phyloP scores from a whole-genome alignment of 495 filamentous ascomycete species.

The Aspergillus carlsbadensis region DNA sequence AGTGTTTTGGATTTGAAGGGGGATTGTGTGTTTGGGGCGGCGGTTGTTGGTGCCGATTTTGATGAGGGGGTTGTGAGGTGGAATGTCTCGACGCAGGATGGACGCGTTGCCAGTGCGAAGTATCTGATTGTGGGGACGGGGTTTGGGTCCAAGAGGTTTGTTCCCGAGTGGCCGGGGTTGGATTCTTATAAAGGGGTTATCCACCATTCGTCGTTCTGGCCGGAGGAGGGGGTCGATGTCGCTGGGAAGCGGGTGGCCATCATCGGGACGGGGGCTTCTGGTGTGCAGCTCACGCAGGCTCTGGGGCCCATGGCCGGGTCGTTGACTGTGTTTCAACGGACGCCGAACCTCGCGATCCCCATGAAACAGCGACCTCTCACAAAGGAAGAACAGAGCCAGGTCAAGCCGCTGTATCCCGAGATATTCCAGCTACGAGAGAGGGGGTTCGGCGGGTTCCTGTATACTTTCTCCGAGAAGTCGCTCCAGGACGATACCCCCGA shows the following conservation, averaged over 20 bases:
- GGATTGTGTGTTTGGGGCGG: constrained; percentile 49
- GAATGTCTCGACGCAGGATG: constrained; percentile 48
- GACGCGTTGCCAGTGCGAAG: constrained; percentile 39
- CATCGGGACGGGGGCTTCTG: constrained; percentile 27
- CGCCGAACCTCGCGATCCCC: constrained; percentile 41
- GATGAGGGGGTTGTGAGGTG: constrained; percentile 39
- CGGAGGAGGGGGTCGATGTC: constrained; percentile 17
- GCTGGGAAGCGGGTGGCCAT: constrained; percentile 24
- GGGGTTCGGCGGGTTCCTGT: constrained; percentile 47
- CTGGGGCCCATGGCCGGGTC: constrained; percentile 20
- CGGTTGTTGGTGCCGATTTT: constrained; percentile 48
- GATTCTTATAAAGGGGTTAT: constrained; percentile 16
- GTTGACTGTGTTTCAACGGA: constrained; percentile 48
- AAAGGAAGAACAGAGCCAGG: constrained; percentile 40
- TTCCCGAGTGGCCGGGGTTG: constrained; percentile 20
- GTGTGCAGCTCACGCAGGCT: constrained; percentile 28
- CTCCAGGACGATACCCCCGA: constrained; percentile 47
- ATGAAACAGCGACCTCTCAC: constrained; percentile 45
- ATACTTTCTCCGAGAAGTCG: constrained; percentile 35
- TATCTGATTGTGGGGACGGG: constrained; percentile 49
- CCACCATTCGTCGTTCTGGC: constrained; percentile 21
- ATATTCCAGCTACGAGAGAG: constrained; percentile 44
- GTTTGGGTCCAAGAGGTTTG: constrained; percentile 25
- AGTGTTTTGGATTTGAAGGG: constrained; percentile 48
- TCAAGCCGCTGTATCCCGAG: constrained; percentile 42